Evolutionary conservation across 2,329 filamentous ascomycete species (phyloP), one percentile per base, ranked within the genome.

Genomic region (Clonostachys rhizophaga): DNA sequence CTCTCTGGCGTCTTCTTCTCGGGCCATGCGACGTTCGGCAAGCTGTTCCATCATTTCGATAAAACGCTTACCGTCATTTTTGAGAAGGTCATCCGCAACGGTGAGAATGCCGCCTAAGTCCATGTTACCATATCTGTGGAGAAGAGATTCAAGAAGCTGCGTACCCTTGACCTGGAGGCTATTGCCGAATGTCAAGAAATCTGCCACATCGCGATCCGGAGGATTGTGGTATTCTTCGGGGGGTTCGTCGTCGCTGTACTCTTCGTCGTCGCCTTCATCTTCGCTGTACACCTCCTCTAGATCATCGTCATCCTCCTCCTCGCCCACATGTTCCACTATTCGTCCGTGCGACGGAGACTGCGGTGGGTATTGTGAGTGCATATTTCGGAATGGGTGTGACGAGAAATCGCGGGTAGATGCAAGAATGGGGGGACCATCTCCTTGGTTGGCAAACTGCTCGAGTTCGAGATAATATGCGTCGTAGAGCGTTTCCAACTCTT

Each of bases 1-100:
- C 55, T 81, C 76, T 52, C 66, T 57, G 37, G 89, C 89, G 63
- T 96, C 91, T 70, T 94, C 91, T 72, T 97, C 92, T 57, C 94
- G 86, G 62, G 91, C 89, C 92, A 99, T 96, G 58, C 94, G 84
- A 59, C 92, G 89, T 71, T 99, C 94, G 36, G 94, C 94, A 58
- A 99, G 80, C 71, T 97, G 92, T 68, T 99, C 94, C 94, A 99
- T 99, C 94, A 99, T 99, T 67, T 99, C 94, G 69, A 99, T 99
- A 72, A 99, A 99, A 63, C 96, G 95, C 69, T 95, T 96, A 60
- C 94, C 94, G 68, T 99, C 94, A 69, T 99, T 99, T 69, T 97
- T 97, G 53, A 99, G 81, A 55, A 99, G 78, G 71, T 99, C 94
- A 75, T 99, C 94, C 66, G 94, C 94, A 62, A 99, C 94, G 55